Percentiles rank a stretch among this genome's conserved stretches.
Conservation (phyloP, 2,329 filamentous ascomycete species). For the Sporothrix protearum region DNA sequence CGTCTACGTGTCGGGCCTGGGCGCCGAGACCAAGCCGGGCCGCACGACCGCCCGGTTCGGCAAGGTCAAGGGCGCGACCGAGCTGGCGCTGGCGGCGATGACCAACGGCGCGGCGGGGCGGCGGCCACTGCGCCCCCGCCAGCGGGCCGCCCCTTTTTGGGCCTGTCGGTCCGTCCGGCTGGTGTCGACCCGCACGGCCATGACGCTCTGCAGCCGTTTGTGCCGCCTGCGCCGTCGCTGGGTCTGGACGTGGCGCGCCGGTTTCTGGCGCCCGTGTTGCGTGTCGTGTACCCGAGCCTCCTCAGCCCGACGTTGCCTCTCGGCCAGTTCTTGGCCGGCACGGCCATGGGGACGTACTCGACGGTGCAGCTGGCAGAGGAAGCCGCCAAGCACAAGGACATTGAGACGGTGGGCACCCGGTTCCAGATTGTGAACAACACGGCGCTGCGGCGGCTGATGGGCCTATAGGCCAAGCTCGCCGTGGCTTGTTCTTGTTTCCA, state of each 20-base stretch:
- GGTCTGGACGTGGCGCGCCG: conserved; percentile 18
- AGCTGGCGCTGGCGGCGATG: conserved; percentile 56
- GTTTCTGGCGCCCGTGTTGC: conserved; percentile 32
- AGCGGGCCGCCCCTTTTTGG: conserved; percentile 42
- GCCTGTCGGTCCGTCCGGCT: conserved; percentile 56
- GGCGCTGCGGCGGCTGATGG: conserved; percentile 23
- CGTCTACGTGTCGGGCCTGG: conserved; percentile 65
- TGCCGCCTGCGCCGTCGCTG: conserved; percentile 35
- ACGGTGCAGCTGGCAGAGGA: conserved; percentile 27
- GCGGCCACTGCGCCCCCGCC: conserved; percentile 27
- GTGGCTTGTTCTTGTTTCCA: neutral
- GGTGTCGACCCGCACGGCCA: conserved; percentile 53
- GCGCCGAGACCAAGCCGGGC: conserved; percentile 56
- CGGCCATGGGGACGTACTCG: conserved; percentile 43
- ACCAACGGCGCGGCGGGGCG: conserved; percentile 34
- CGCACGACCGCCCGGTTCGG: conserved; percentile 56
- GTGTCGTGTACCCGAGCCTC: conserved; percentile 27
- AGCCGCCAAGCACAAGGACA: conserved; percentile 31
- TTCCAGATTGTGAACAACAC: conserved; percentile 23
- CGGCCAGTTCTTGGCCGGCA: conserved; percentile 43
- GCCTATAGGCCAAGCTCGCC: neutral
- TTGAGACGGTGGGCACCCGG: conserved; percentile 29
- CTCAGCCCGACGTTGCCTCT: conserved; percentile 45
- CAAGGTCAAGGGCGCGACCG: conserved; percentile 64
- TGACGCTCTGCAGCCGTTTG: conserved; percentile 41